These are phyloP conservation scores for Globisporangium echinulatum DNA, from an alignment of 352 stramenopile species.

Conservation along the genomic window DNA sequence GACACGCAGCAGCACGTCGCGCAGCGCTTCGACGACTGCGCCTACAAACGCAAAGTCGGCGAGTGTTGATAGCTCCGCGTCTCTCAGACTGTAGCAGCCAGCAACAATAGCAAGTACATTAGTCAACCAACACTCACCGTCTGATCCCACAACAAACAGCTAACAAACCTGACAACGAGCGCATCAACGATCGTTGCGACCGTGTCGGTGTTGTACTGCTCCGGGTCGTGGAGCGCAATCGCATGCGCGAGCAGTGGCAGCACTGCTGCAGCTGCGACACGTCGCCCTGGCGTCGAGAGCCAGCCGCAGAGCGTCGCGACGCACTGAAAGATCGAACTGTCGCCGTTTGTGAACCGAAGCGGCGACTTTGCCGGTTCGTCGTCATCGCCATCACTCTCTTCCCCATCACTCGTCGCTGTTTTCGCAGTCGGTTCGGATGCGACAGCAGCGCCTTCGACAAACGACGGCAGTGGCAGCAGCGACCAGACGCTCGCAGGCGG, in stretches of 20 bases:
- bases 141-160: no score
- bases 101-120: no score
- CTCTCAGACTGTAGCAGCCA: constrained; percentile 24
- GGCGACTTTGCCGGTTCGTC: constrained; percentile 18
- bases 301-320: constrained; percentile 35
- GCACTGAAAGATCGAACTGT: constrained; percentile 28
- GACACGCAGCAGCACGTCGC: constrained; percentile 41
- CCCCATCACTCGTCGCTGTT: neutral
- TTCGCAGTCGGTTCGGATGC: neutral
- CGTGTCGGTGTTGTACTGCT: constrained; percentile 9
- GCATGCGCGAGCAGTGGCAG: constrained; percentile 31
- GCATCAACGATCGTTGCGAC: constrained; percentile 14
- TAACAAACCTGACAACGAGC: constrained; percentile 15
- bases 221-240: constrained; percentile 17
- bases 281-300: constrained; percentile 19
- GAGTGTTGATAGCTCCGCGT: constrained; percentile 22
- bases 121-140: no score
- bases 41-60: constrained; percentile 55
- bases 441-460: constrained; percentile 33
- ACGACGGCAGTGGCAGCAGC: constrained; percentile 45
- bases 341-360: constrained; percentile 13
- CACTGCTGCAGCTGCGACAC: constrained; percentile 30
- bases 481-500: constrained; percentile 34
- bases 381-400: constrained; percentile 9
- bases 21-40: constrained; percentile 43